Evolutionary conservation across 139 green algal species (phyloP).

Genomic region (Diplosphaera chodatii): DNA sequence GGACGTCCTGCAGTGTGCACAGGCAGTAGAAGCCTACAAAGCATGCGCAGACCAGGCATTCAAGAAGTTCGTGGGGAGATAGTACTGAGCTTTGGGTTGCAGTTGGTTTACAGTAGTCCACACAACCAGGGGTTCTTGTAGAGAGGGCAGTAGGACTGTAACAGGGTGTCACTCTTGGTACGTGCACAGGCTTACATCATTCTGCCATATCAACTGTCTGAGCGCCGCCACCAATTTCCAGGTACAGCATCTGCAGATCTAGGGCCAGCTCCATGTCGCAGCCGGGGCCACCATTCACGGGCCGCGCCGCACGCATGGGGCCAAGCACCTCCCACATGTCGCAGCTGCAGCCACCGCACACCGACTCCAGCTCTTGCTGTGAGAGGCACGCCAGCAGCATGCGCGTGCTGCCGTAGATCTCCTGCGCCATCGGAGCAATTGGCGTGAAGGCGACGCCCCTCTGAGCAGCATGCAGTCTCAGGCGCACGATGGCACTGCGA

Average conservation of each 20-base stretch:
- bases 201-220: no score
- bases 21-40: background rate
- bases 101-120: no score
- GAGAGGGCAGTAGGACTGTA: no score
- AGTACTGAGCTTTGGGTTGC: no score
- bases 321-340: constrained; percentile 31
- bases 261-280: constrained; percentile 25
- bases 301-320: constrained; percentile 17
- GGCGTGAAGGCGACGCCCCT: no score
- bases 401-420: constrained; percentile 29
- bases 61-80: background rate
- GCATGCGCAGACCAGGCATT: background rate
- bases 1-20: background rate
- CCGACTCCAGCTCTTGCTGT: constrained; percentile 12
- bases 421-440: no score
- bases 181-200: no score
- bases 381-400: constrained; percentile 35
- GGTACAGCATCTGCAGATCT: constrained; percentile 26
- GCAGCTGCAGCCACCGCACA: constrained; percentile 23
- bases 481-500: no score
- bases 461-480: no score
- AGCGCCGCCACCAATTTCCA: background rate
- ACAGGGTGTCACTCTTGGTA: no score
- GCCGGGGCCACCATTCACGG: constrained; percentile 26
- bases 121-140: no score